Conservation (phyloP, 345 rosid species). For the Laguncularia racemosa region DNA sequence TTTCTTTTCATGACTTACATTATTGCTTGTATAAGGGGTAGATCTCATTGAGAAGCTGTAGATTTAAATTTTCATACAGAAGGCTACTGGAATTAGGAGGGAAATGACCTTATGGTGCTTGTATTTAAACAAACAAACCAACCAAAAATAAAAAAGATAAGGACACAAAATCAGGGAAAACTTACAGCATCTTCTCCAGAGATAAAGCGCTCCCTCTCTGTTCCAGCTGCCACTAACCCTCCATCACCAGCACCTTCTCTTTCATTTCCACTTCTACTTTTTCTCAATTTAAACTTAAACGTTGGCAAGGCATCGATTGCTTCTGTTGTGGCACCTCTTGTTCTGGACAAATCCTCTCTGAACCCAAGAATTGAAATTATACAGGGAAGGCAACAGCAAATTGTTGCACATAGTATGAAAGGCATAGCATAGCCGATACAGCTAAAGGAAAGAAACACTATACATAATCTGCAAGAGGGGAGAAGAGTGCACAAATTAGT, state of each 20-base stretch:
- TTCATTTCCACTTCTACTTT: slow-evolving; percentile 45
- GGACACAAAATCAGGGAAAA: slow-evolving; percentile 4
- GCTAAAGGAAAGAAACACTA: slow-evolving; percentile 90
- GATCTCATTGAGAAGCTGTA: not conserved
- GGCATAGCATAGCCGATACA: slow-evolving; percentile 99
- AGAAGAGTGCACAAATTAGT: not conserved
- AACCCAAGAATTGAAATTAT: slow-evolving; percentile 87
- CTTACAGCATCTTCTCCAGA: slow-evolving; percentile 96
- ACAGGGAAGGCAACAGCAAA: slow-evolving; percentile 97
- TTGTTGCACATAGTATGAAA: slow-evolving; percentile 90
- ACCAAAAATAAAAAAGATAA: too few species aligned
- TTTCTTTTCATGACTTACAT: too few species aligned
- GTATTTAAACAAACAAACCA: too few species aligned
- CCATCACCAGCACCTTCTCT: slow-evolving; percentile 53
- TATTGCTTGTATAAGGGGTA: not conserved
- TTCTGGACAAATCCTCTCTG: slow-evolving; percentile 80
- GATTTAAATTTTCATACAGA: too few species aligned
- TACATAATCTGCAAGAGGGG: slow-evolving; percentile 70
- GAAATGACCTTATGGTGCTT: too few species aligned
- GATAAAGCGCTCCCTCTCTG: slow-evolving; percentile 67
- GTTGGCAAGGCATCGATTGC: slow-evolving; percentile 82
- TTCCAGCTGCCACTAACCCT: slow-evolving; percentile 88
- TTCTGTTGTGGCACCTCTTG: slow-evolving; percentile 91
- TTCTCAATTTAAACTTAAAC: slow-evolving; percentile 81
- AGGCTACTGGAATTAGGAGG: too few species aligned